phyloP scores from a whole-genome alignment of 345 rosid species.

The Mercurialis annua region DNA sequence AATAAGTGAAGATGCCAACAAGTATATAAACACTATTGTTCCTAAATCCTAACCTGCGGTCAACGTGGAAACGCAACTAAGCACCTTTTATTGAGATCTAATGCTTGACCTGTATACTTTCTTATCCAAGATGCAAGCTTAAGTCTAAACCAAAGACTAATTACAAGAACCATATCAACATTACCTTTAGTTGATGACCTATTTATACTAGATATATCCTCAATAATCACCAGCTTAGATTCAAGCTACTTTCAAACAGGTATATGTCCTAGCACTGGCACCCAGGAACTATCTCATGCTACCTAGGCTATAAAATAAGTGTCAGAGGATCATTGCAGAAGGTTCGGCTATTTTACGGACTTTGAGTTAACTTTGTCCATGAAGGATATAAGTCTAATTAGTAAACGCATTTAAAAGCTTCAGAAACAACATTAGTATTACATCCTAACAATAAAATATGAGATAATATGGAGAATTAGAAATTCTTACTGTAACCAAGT shows the following conservation, averaged over 20 bases:
- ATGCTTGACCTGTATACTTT: not conserved
- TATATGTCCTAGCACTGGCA: not conserved
- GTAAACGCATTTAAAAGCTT: not conserved
- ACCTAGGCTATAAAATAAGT: not conserved
- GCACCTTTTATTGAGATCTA: conserved; percentile 1
- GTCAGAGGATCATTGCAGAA: not conserved
- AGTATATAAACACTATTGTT: too few relatives aligned
- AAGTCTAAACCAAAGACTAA: not conserved
- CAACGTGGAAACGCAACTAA: too few relatives aligned
- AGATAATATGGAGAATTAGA: not conserved
- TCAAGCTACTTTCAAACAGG: conserved; percentile 13
- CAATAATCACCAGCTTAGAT: not conserved
- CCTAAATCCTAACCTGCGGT: too few relatives aligned
- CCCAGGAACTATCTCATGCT: not conserved
- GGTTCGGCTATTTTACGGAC: not conserved
- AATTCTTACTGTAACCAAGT: conserved; percentile 62
- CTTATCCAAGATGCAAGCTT: not conserved
- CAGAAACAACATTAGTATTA: not conserved
- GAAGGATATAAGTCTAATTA: not conserved
- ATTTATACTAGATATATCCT: not conserved
- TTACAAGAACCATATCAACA: not conserved
- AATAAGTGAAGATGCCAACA: too few relatives aligned
- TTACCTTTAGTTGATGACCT: not conserved
- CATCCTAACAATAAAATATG: not conserved
- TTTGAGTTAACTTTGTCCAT: too few relatives aligned